phyloP scores from a whole-genome alignment of 345 rosid species.

The Rubroshorea leprosula region DNA sequence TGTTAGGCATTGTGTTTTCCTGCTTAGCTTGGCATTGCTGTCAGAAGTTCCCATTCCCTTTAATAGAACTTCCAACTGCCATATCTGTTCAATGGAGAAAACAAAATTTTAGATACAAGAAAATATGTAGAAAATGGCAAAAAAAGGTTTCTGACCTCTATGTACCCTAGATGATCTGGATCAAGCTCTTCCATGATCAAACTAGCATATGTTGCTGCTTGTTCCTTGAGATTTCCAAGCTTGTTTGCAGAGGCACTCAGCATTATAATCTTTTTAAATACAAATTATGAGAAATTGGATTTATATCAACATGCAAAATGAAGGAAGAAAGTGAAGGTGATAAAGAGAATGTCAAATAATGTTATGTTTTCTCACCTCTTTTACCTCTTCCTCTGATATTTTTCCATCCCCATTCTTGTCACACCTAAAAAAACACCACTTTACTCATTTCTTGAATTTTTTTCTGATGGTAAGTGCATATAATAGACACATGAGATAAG shows the following conservation, averaged over 20 bases:
- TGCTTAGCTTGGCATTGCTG: slow-evolving; percentile 19
- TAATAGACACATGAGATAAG: background rate
- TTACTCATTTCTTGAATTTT: background rate
- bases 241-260: slow-evolving; percentile 87
- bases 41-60: slow-evolving; percentile 64
- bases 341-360: background rate
- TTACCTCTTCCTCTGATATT: slow-evolving; percentile 80
- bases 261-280: slow-evolving; percentile 47
- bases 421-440: slow-evolving; percentile 45
- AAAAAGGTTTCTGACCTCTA: slow-evolving; percentile 47
- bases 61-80: slow-evolving; percentile 84
- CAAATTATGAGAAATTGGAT: slow-evolving; percentile 6
- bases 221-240: slow-evolving; percentile 64
- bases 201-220: slow-evolving; percentile 63
- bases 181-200: slow-evolving; percentile 98
- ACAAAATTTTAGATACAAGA: slow-evolving; percentile 1
- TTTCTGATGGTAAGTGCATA: background rate
- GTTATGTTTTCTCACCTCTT: slow-evolving; percentile 46
- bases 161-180: slow-evolving; percentile 82
- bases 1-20: slow-evolving; percentile 43
- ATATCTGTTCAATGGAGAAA: slow-evolving; percentile 45
- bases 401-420: slow-evolving; percentile 96
- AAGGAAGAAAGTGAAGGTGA: background rate
- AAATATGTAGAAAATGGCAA: background rate
- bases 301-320: background rate